A percentile compares a stretch with the other conserved stretches of the same genome.
Evolutionary conservation across 331 rosid species (phyloP).

Genomic region (Telfairia occidentalis): DNA sequence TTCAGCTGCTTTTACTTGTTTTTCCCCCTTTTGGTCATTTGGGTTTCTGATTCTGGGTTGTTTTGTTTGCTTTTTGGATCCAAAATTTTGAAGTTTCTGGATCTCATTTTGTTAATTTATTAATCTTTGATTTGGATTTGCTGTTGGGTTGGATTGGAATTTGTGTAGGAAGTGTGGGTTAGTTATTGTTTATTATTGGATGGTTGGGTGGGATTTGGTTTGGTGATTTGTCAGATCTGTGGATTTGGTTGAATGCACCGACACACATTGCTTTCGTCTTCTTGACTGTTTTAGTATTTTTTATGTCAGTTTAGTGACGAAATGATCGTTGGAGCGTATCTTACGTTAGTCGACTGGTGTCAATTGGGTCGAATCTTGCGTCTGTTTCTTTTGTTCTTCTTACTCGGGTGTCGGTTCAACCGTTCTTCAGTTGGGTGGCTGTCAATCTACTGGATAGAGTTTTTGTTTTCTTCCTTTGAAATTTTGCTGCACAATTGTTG

Average conservation of each 20-base stretch:
- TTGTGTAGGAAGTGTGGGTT: background rate
- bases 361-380: background rate
- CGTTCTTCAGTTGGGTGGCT: background rate
- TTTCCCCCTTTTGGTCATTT: background rate
- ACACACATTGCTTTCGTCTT: slow-evolving; percentile 7
- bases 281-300: background rate
- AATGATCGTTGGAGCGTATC: background rate
- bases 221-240: background rate
- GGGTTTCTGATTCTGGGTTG: background rate
- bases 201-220: background rate
- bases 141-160: background rate
- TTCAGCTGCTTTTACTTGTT: background rate
- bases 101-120: background rate
- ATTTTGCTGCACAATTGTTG: background rate
- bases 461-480: background rate
- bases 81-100: no score
- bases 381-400: background rate
- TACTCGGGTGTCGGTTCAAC: background rate
- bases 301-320: background rate
- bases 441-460: background rate
- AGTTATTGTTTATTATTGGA: background rate
- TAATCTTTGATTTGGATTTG: background rate
- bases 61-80: background rate
- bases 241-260: slow-evolving; percentile 3
- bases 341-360: background rate